These are phyloP conservation scores for Polyporus tsugae DNA, from an alignment of 1,284 basidiomycete genomes.

Conservation along the genomic window DNA sequence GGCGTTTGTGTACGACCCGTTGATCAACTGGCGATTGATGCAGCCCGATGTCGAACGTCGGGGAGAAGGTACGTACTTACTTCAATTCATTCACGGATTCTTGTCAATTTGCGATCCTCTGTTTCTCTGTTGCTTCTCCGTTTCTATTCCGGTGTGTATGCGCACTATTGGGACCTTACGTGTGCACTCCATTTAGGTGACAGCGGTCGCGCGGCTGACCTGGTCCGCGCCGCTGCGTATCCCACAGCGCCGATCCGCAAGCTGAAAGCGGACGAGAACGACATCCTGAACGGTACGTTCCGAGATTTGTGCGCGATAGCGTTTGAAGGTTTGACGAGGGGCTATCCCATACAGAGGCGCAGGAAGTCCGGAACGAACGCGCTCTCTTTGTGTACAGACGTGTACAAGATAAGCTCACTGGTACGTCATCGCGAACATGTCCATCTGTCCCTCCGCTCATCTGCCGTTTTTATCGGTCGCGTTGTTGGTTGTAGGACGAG, in stretches of 20 bases:
- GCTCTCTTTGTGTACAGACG: slow-evolving; percentile 92
- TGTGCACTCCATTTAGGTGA: slow-evolving; percentile 46
- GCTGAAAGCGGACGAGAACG: slow-evolving; percentile 82
- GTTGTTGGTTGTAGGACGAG: slow-evolving; percentile 62
- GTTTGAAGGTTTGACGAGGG: slow-evolving; percentile 15
- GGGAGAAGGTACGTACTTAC: slow-evolving; percentile 59
- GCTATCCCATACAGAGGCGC: slow-evolving; percentile 56
- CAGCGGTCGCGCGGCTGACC: slow-evolving; percentile 64
- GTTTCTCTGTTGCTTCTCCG: not conserved
- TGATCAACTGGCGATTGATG: slow-evolving; percentile 90
- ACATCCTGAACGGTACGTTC: slow-evolving; percentile 77
- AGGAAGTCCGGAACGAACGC: slow-evolving; percentile 91
- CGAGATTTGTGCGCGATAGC: slow-evolving; percentile 12
- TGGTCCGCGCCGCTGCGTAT: slow-evolving; percentile 74
- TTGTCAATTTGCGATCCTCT: not conserved
- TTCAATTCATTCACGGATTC: not conserved
- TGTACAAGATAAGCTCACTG: slow-evolving; percentile 92
- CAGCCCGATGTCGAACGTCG: slow-evolving; percentile 76
- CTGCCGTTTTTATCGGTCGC: slow-evolving; percentile 1
- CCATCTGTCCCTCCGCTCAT: not conserved
- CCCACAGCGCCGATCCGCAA: slow-evolving; percentile 79
- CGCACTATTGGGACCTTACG: slow-evolving; percentile 22
- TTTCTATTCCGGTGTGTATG: slow-evolving; percentile 7
- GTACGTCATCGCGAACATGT: slow-evolving; percentile 48
- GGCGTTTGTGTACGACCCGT: slow-evolving; percentile 91